A percentile compares a stretch with the other conserved stretches of the same genome.
phyloP scores from a whole-genome alignment of 345 rosid species.

The Capsella bursapastoris region DNA sequence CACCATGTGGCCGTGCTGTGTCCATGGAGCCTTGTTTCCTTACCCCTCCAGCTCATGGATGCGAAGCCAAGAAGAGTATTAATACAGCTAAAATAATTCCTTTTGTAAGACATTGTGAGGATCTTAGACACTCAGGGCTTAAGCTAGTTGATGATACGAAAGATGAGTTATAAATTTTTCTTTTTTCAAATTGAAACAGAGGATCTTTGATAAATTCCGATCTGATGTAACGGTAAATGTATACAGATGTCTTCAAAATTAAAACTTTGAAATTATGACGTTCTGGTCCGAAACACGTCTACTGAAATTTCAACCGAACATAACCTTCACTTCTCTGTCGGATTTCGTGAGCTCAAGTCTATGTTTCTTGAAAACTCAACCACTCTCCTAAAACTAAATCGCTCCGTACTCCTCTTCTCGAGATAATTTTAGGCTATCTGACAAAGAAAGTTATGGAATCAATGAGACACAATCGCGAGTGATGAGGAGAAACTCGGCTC shows the following conservation, averaged over 20 bases:
- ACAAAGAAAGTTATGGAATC: not conserved
- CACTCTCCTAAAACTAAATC: not conserved
- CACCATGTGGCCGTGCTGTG: slow-evolving; percentile 42
- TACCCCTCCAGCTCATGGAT: slow-evolving; percentile 43
- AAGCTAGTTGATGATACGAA: slow-evolving; percentile 45
- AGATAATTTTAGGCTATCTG: not conserved
- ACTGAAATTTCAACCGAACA: not conserved
- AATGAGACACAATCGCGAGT: not conserved
- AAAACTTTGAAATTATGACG: not conserved
- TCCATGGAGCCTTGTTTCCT: slow-evolving; percentile 55
- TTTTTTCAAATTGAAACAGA: slow-evolving; percentile 5
- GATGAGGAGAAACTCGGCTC: not conserved
- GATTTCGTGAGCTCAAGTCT: not conserved
- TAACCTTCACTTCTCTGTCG: not conserved
- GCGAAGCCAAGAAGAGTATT: slow-evolving; percentile 23
- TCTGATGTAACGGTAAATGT: not conserved
- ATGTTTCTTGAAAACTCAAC: not conserved
- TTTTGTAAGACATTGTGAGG: slow-evolving; percentile 52
- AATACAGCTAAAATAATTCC: slow-evolving; percentile 36
- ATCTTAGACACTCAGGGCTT: slow-evolving; percentile 40
- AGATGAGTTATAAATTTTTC: slow-evolving; percentile 27
- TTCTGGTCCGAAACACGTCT: not conserved
- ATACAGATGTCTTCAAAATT: not conserved
- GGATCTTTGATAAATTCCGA: not conserved
- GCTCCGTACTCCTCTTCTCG: not conserved